phyloP scores from a whole-genome alignment of 352 stramenopile species.

The Phytophthora aleatoria region DNA sequence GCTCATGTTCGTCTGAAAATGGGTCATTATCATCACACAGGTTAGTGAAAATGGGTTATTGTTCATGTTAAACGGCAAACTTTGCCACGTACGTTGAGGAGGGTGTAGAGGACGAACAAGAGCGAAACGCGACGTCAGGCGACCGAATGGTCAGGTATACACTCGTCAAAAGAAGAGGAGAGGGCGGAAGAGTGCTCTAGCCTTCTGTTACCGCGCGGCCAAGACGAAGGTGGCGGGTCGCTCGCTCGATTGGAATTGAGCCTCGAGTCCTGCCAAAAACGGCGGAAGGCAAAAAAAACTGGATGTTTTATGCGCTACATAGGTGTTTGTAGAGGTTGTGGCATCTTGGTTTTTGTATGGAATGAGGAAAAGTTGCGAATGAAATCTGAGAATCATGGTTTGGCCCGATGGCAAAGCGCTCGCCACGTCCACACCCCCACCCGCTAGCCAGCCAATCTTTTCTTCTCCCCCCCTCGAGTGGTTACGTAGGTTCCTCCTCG shows the following conservation, averaged over 20 bases:
- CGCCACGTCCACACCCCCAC: slow-evolving; percentile 40
- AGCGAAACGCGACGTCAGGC: slow-evolving; percentile 4
- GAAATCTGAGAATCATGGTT: slow-evolving; percentile 17
- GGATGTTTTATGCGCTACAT: slow-evolving; percentile 16
- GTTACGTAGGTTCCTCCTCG: slow-evolving; percentile 33
- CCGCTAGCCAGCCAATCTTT: slow-evolving; percentile 48
- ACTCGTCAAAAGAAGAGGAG: background rate
- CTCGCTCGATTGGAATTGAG: slow-evolving; percentile 37
- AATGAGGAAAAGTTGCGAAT: slow-evolving; percentile 7
- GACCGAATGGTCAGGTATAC: background rate
- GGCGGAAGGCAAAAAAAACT: slow-evolving; percentile 18
- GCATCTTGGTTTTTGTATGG: background rate
- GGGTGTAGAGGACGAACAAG: slow-evolving; percentile 2
- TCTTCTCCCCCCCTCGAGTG: slow-evolving; percentile 33
- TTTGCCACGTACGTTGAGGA: slow-evolving; percentile 14
- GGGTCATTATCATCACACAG: background rate
- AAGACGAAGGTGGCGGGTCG: slow-evolving; percentile 25
- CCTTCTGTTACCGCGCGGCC: background rate
- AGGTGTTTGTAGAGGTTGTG: slow-evolving; percentile 5
- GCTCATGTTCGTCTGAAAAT: slow-evolving; percentile 34
- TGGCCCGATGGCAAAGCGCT: slow-evolving; percentile 8
- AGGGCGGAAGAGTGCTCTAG: background rate
- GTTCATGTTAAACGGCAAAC: slow-evolving; percentile 8
- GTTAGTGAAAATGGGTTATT: slow-evolving; percentile 18
- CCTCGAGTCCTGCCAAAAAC: slow-evolving; percentile 26